A percentile compares a stretch with the other conserved stretches of the same genome.
These are phyloP conservation scores for Globisporangium ultimum DNA, from an alignment of 352 stramenopile genomes.

Conservation along the genomic window DNA sequence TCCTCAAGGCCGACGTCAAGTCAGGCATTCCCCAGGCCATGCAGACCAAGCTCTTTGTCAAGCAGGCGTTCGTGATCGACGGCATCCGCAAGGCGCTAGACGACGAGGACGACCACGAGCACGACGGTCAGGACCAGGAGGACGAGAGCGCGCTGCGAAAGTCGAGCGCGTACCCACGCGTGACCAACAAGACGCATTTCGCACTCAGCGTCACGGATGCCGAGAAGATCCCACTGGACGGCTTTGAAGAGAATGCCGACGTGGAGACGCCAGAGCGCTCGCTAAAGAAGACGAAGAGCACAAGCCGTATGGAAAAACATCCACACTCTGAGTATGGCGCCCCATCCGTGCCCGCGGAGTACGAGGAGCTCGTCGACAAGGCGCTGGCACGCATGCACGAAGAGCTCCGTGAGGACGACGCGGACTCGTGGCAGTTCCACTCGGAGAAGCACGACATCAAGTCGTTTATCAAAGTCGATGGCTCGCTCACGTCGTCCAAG, in stretches of 20 bases:
- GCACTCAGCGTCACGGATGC: slow-evolving; percentile 38
- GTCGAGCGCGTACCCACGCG: slow-evolving; percentile 8
- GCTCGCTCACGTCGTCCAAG: slow-evolving; percentile 57
- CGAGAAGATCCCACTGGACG: slow-evolving; percentile 37
- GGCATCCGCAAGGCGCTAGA: slow-evolving; percentile 51
- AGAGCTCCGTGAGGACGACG: slow-evolving; percentile 41
- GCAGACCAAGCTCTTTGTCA: slow-evolving; percentile 71
- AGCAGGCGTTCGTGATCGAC: slow-evolving; percentile 68
- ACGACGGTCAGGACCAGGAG: slow-evolving; percentile 10
- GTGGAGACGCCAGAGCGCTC: slow-evolving; percentile 6
- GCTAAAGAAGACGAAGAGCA: slow-evolving; percentile 38
- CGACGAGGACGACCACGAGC: slow-evolving; percentile 28
- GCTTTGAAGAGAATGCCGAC: slow-evolving; percentile 11
- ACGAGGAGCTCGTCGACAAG: slow-evolving; percentile 57
- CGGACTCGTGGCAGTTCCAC: slow-evolving; percentile 57
- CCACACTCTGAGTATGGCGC: slow-evolving; percentile 28
- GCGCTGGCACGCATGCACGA: slow-evolving; percentile 48
- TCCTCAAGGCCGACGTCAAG: slow-evolving; percentile 67
- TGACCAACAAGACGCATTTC: slow-evolving; percentile 53
- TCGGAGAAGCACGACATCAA: slow-evolving; percentile 70
- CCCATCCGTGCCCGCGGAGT: slow-evolving; percentile 42
- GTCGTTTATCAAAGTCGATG: slow-evolving; percentile 63
- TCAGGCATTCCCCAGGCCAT: slow-evolving; percentile 45
- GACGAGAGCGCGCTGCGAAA: slow-evolving; percentile 3
- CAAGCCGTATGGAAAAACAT: neutral